These are phyloP conservation scores for Panicum miliaceum DNA, from an alignment of 176 grass and related monocot species.

Conservation along the genomic window DNA sequence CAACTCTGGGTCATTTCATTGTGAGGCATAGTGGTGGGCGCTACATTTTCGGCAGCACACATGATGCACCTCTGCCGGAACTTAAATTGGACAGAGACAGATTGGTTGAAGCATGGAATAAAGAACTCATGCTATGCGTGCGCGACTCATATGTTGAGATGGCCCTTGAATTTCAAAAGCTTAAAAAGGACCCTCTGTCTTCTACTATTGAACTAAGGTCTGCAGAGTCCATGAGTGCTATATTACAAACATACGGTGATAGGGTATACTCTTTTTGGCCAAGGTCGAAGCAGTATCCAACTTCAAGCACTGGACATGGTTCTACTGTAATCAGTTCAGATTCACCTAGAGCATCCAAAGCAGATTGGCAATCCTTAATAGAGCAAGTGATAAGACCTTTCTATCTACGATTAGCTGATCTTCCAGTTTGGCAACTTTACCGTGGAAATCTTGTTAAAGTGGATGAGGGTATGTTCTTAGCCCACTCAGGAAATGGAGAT, in stretches of 20 bases:
- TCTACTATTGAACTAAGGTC: constrained; percentile 67
- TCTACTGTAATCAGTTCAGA: constrained; percentile 44
- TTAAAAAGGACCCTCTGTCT: constrained; percentile 73
- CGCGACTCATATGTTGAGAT: constrained; percentile 96
- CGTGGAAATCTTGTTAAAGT: constrained; percentile 90
- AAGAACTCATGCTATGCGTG: constrained; percentile 89
- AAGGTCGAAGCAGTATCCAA: constrained; percentile 75
- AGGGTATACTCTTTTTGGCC: constrained; percentile 93
- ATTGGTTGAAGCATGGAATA: constrained; percentile 90
- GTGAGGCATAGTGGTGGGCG: constrained; percentile 85
- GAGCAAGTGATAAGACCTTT: constrained; percentile 97
- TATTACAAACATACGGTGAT: constrained; percentile 90
- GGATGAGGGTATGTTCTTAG: constrained; percentile 95
- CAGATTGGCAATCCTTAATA: constrained; percentile 86
- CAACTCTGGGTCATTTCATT: constrained; percentile 84
- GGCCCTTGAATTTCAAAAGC: constrained; percentile 95
- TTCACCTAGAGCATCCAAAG: constrained; percentile 66
- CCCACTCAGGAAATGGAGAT: constrained; percentile 77
- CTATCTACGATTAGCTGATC: constrained; percentile 84
- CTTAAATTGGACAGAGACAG: constrained; percentile 47
- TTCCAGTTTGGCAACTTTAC: constrained; percentile 98
- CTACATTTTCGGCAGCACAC: constrained; percentile 73
- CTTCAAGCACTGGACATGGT: constrained; percentile 44
- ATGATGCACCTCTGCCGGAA: constrained; percentile 55
- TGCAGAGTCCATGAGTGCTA: constrained; percentile 56